Evolutionary conservation across 1,139 yeast species (phyloP).

Genomic region (Blastobotrys raffinosifermentans): DNA sequence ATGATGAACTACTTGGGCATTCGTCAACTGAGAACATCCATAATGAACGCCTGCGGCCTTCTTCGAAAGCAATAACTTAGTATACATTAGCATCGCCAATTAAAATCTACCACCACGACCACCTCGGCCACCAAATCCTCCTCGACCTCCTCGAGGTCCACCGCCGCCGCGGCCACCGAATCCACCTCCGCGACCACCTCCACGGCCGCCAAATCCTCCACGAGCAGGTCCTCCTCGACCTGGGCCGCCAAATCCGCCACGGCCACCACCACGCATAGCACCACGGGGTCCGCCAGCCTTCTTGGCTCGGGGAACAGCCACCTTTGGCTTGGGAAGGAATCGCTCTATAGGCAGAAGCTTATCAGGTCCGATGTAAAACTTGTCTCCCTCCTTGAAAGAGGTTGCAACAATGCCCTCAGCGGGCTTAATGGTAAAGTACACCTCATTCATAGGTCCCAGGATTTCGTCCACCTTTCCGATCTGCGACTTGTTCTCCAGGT

Average conservation of each 20-base stretch:
- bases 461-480: conserved; percentile 98
- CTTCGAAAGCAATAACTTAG: too few species aligned
- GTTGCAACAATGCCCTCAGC: conserved; percentile 92
- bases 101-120: conserved; percentile 33
- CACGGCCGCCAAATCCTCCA: conserved; percentile 37
- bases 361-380: conserved; percentile 92
- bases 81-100: too few species aligned
- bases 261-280: conserved; percentile 38
- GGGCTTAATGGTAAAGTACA: conserved; percentile 91
- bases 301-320: conserved; percentile 68
- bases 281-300: conserved; percentile 48
- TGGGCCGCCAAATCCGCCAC: conserved; percentile 45
- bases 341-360: conserved; percentile 92
- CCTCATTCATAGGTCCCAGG: conserved; percentile 95
- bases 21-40: conserved; percentile 24
- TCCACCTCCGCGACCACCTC: conserved; percentile 40
- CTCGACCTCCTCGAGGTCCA: conserved; percentile 40
- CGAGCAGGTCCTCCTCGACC: conserved; percentile 36
- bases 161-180: conserved; percentile 46
- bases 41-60: too few species aligned
- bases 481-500: conserved; percentile 84
- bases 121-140: conserved; percentile 33
- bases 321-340: conserved; percentile 88
- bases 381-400: conserved; percentile 92
- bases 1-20: conserved; percentile 20